phyloP scores from a whole-genome alignment of 2,329 filamentous ascomycete genomes.

The Scytalidium lignicola region DNA sequence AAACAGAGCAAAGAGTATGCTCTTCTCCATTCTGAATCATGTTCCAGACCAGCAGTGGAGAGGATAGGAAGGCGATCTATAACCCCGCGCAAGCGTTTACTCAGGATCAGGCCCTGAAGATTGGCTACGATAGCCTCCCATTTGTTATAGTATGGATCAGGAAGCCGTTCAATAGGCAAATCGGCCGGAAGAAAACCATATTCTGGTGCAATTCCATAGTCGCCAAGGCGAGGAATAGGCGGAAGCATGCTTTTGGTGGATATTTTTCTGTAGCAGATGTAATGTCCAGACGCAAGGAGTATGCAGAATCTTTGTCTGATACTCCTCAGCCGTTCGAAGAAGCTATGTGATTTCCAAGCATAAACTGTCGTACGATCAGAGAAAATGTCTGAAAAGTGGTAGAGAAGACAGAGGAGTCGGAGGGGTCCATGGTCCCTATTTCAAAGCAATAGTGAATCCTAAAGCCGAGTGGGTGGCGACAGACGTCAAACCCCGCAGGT shows the following conservation, averaged over 20 bases:
- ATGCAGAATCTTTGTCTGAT: constrained; percentile 52
- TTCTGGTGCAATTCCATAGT: constrained; percentile 74
- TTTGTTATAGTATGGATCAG: constrained; percentile 87
- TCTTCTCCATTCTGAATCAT: constrained; percentile 86
- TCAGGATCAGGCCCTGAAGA: constrained; percentile 80
- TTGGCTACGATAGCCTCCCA: constrained; percentile 89
- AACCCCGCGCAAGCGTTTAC: constrained; percentile 72
- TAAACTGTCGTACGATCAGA: constrained; percentile 9
- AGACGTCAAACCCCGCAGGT: background rate
- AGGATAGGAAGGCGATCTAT: constrained; percentile 79
- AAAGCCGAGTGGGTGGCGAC: background rate
- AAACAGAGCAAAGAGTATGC: constrained; percentile 89
- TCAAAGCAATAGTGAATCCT: background rate
- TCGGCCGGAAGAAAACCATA: constrained; percentile 86
- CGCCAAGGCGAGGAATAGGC: constrained; percentile 57
- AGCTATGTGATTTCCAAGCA: constrained; percentile 11
- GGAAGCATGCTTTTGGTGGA: constrained; percentile 42
- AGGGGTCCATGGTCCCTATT: background rate
- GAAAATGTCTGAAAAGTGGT: background rate
- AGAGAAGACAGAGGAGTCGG: background rate
- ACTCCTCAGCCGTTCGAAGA: constrained; percentile 54
- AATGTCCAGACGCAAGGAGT: constrained; percentile 58
- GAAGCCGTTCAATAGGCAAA: constrained; percentile 71
- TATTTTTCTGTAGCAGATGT: constrained; percentile 11
- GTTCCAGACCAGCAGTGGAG: constrained; percentile 73